Conservation (phyloP, 1,284 basidiomycete species). For the Termitomyces sp. region DNA sequence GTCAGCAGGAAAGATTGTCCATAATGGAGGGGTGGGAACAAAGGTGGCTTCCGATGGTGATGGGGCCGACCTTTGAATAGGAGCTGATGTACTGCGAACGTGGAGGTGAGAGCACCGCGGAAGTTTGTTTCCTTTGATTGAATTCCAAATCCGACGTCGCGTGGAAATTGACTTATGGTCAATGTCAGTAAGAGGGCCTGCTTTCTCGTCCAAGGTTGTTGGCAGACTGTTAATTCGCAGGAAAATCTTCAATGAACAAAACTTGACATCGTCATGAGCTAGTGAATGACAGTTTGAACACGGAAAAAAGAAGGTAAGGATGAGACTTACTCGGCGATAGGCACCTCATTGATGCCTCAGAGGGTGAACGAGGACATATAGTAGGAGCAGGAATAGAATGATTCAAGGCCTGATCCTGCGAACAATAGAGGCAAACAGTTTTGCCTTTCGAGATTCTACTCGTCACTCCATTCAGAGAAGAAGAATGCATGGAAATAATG, state of each 20-base stretch:
- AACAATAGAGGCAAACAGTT: not conserved
- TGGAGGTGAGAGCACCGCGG: not conserved
- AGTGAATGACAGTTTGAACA: not conserved
- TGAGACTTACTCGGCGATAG: slow-evolving; percentile 5
- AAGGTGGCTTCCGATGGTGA: slow-evolving; percentile 3
- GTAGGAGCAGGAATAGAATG: slow-evolving; percentile 12
- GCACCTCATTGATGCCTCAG: slow-evolving; percentile 11
- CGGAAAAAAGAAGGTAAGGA: not conserved
- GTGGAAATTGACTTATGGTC: not conserved
- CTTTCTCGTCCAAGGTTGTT: not conserved
- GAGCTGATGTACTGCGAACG: not conserved
- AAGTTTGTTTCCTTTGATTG: not conserved
- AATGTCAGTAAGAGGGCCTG: not conserved
- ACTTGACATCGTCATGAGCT: not conserved
- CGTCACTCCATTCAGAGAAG: not conserved
- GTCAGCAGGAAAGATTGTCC: not conserved
- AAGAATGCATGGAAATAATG: not conserved
- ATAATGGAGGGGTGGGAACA: slow-evolving; percentile 4
- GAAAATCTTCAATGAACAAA: not conserved
- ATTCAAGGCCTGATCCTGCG: slow-evolving; percentile 5
- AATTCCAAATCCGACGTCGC: slow-evolving; percentile 9
- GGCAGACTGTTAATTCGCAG: slow-evolving; percentile 1
- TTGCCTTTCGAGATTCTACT: not conserved
- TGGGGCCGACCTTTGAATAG: not conserved
- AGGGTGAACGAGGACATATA: slow-evolving; percentile 7